These are phyloP conservation scores for Chenopodium quinoa DNA, from an alignment of 148 eudicot species.

Conservation along the genomic window DNA sequence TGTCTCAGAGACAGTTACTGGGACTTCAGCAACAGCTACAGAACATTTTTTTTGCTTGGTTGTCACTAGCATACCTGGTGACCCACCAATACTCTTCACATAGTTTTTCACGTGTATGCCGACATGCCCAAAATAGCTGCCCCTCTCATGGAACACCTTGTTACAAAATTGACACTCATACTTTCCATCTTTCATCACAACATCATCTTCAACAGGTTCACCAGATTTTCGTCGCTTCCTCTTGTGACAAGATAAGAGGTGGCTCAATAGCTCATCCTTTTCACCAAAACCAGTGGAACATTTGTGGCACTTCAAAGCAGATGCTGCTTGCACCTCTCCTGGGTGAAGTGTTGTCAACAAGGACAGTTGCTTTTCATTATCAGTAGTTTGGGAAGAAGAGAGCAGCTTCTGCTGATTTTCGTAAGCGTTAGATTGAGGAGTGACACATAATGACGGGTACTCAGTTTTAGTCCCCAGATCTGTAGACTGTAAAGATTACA, in stretches of 20 bases:
- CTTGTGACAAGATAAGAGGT: conserved; percentile 59
- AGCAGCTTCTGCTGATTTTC: conserved; percentile 31
- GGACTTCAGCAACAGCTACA: conserved; percentile 27
- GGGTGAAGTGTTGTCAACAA: conserved; percentile 30
- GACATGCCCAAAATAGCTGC: conserved; percentile 72
- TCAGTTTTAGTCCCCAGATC: conserved; percentile 25
- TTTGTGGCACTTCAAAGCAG: conserved; percentile 52
- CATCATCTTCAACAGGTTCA: conserved; percentile 55
- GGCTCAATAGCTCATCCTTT: conserved; percentile 60
- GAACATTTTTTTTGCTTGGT: conserved; percentile 33
- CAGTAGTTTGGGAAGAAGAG: conserved; percentile 18
- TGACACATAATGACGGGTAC: conserved; percentile 27
- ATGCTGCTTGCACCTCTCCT: conserved; percentile 31
- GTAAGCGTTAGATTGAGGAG: conserved; percentile 28
- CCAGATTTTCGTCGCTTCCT: conserved; percentile 61
- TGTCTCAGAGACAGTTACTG: conserved; percentile 27
- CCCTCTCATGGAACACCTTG: conserved; percentile 58
- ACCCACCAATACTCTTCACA: conserved; percentile 50
- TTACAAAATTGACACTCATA: conserved; percentile 82
- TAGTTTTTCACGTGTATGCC: conserved; percentile 69
- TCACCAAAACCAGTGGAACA: conserved; percentile 49
- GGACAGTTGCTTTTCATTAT: conserved; percentile 39
- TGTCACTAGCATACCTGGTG: conserved; percentile 24
- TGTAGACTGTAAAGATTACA: conserved; percentile 40
- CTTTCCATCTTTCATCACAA: conserved; percentile 52